Evolutionary conservation across 2,329 filamentous ascomycete species (phyloP), one percentile per base, ranked within the genome.

Genomic region (Colletotrichum sublineola): DNA sequence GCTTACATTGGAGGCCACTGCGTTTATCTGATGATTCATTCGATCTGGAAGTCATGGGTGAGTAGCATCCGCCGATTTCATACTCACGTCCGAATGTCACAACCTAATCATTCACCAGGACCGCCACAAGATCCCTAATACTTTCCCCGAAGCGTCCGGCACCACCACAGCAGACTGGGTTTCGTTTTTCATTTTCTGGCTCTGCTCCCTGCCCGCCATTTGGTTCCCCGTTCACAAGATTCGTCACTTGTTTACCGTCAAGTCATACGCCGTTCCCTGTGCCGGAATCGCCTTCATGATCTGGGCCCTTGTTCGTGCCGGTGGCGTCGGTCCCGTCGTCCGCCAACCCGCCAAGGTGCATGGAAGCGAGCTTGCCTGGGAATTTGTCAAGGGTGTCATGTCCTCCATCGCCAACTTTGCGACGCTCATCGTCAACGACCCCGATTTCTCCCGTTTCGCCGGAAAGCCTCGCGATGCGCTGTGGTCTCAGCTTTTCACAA

Each of bases 191-290:
- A 84, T 97, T 68, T 97, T 97, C 81, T 97, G 94, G 94, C 79
- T 94, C 2, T 84, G 88, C 74, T 95, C 93, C 1, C 85, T 97
- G 1, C 94, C 95, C 0, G 94, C 94, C 29, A 92, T 97, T 73
- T 97, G 93, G 91, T 95, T 96, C 76, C 94, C 94, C 0, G 94
- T 97, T 1, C 93, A 97, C 82, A 90, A 96, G 83, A 91, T 97
- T 77, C 91, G 95, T 57, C 95, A 97, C 80, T 85, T 97, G 5
- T 97, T 97, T 83, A 97, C 95, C 0, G 93, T 94, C 78, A 98
- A 98, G 84, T 91, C 95, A 0, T 93, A 91, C 78, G 89, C 97
- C 72, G 95, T 96, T 0, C 95, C 95, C 0, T 87, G 88, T 48
- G 94, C 94, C n/a, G 95, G 93, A 63, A 86, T 97, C 62, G 90